phyloP scores from a whole-genome alignment of 2,329 filamentous ascomycete species.

The Exophiala alcalophila region DNA sequence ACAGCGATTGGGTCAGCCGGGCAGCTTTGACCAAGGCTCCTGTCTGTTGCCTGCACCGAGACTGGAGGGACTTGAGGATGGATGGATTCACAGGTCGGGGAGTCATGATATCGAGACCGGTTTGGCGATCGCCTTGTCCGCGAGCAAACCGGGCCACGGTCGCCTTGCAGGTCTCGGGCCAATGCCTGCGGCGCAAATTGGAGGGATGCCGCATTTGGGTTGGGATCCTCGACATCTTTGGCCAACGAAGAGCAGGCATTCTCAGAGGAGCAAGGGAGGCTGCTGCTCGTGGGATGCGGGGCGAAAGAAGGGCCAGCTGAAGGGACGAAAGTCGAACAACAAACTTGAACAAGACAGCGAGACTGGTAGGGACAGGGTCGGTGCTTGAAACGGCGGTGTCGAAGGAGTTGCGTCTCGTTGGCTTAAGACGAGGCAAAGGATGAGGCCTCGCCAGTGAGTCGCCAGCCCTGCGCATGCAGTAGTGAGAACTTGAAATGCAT shows the following conservation, averaged over 20 bases:
- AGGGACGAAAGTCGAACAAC: conserved; percentile 11
- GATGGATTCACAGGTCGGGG: conserved; percentile 5
- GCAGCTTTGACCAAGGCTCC: neutral
- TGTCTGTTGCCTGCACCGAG: conserved; percentile 1
- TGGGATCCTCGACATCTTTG: neutral
- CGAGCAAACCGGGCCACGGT: too few relatives aligned
- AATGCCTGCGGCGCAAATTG: neutral
- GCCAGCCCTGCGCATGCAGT: conserved; percentile 22
- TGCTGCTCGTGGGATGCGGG: conserved; percentile 8
- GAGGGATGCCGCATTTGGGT: conserved; percentile 1
- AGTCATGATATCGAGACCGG: conserved; percentile 8
- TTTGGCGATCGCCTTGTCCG: conserved; percentile 9
- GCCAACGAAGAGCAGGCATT: too few relatives aligned
- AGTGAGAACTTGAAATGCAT: conserved; percentile 9
- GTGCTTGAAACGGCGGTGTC: conserved; percentile 20
- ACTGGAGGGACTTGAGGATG: too few relatives aligned
- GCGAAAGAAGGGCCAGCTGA: conserved; percentile 6
- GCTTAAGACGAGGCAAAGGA: conserved; percentile 5
- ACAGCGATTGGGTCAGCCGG: conserved; percentile 2
- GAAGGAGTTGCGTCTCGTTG: conserved; percentile 2
- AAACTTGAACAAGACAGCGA: conserved; percentile 4
- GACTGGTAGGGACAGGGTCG: conserved; percentile 9
- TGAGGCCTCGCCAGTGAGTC: conserved; percentile 13
- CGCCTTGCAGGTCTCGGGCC: conserved; percentile 14
- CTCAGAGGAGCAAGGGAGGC: neutral